Evolutionary conservation across 768 basidiomycete species (phyloP), one percentile per base, ranked within the genome.

Genomic region (Boletus rubroflammeus): DNA sequence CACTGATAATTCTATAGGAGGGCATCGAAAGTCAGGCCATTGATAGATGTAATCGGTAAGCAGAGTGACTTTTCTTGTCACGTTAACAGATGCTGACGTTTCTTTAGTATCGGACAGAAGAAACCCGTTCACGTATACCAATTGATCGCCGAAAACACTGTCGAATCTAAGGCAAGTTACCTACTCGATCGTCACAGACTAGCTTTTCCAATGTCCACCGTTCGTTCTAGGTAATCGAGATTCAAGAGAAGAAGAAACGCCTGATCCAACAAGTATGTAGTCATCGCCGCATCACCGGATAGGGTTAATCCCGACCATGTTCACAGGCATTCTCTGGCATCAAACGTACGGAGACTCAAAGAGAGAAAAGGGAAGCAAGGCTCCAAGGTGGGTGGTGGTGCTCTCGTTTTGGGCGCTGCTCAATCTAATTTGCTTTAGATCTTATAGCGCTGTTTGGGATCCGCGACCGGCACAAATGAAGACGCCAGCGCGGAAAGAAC

Each of bases 41-140:
- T 49, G 89, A 90, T 64, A 75, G 88, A 60, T 87, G 86, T 52
- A 91, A 91, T 62, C 82, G 88, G 79, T 77, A 58, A 52, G 68
- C 43, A 26, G 43, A n/a, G 17, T 28, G 21, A n/a, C 32, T 39
- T 45, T 42, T 50, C 21, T 54, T 10, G 13, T 41, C 43, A 15
- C 26, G 10, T 36, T 55, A 31, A 42, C 50, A 45, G 19, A 40
- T 29, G 25, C 49, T 53, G 34, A 64, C 19, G 36, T 52, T 23
- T 38, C 35, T 36, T 5, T 53, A 77, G 81, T 47, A 91, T 93
- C 57, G 93, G 93, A 14, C 93, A 95, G 68, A 88, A 71, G 58
- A 92, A 86, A 66, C 75, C 80, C 1, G 91, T 95, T 31, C 85
- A 88, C 58, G 91, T 94, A 19, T 94, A 93, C 64, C 93, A 94